phyloP scores from a whole-genome alignment of 148 eudicot species.

The Polygonum maritimum region DNA sequence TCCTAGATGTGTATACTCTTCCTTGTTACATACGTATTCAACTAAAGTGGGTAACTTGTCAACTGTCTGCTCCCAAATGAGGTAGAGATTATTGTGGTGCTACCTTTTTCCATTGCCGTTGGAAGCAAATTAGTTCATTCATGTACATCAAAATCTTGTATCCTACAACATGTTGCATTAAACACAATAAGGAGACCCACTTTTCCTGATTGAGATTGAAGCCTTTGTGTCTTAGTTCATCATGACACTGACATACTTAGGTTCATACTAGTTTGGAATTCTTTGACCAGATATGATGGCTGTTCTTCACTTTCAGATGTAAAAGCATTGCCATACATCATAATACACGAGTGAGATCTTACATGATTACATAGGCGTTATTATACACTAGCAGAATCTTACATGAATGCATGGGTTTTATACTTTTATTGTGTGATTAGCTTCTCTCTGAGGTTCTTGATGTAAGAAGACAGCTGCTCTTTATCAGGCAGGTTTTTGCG shows the following conservation, averaged over 20 bases:
- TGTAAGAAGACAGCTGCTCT: background rate
- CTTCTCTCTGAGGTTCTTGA: background rate
- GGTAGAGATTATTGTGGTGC: background rate
- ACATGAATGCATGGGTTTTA: background rate
- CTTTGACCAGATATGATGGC: too few relatives aligned
- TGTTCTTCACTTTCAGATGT: too few relatives aligned
- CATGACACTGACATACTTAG: too few relatives aligned
- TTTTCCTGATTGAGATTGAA: background rate
- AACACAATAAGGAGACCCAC: background rate
- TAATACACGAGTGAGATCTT: background rate
- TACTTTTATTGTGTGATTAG: background rate
- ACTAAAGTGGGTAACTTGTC: background rate
- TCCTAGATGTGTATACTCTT: constrained; percentile 12
- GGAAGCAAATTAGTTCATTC: background rate
- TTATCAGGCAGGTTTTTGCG: background rate
- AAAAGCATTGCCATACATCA: background rate
- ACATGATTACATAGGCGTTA: background rate
- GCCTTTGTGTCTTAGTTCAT: background rate
- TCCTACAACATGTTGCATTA: background rate
- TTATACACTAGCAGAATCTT: background rate
- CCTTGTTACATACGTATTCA: background rate
- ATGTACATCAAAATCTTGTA: background rate
- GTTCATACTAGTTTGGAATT: too few relatives aligned
- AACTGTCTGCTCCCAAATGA: background rate
- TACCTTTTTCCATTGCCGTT: background rate